Evolutionary conservation across 2,329 filamentous ascomycete genomes (phyloP).

Genomic region (Coniochaeta sp.): DNA sequence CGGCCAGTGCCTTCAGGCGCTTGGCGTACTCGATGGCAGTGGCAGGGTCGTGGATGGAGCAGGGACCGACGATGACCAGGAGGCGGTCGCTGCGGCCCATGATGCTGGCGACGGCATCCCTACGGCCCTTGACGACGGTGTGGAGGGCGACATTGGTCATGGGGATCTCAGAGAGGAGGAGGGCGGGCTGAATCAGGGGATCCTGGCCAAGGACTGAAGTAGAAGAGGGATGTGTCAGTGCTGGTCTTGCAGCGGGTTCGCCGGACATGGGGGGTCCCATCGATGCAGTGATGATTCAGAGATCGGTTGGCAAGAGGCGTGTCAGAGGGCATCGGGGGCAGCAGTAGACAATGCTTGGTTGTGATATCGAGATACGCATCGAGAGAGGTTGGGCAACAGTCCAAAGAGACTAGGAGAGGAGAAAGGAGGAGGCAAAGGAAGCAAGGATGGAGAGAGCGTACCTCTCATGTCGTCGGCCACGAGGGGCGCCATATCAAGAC

Average conservation of each 20-base stretch:
- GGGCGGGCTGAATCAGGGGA: constrained; percentile 80
- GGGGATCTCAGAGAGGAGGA: constrained; percentile 82
- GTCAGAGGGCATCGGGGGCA: neutral
- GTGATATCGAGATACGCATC: too few species aligned
- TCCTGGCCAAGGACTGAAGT: constrained; percentile 81
- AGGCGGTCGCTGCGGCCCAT: constrained; percentile 78
- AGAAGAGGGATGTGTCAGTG: constrained; percentile 16
- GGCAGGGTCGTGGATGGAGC: constrained; percentile 91
- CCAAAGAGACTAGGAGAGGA: too few species aligned
- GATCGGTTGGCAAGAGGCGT: neutral
- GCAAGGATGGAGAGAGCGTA: constrained; percentile 9
- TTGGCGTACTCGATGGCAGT: constrained; percentile 83
- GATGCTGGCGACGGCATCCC: constrained; percentile 65
- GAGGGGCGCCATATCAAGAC: constrained; percentile 31
- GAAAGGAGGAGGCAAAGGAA: neutral
- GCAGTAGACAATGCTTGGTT: neutral
- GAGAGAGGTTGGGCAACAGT: neutral
- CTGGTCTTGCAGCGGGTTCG: constrained; percentile 8
- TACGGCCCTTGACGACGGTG: constrained; percentile 65
- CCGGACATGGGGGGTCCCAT: neutral
- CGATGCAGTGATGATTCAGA: neutral
- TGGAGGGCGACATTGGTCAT: constrained; percentile 54
- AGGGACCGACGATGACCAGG: constrained; percentile 89
- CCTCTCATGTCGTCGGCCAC: constrained; percentile 36
- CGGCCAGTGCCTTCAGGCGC: constrained; percentile 68